Percentiles rank a stretch among this genome's conserved stretches.
phyloP scores from a whole-genome alignment of 768 basidiomycete species.

The Dentipellis fragilis region DNA sequence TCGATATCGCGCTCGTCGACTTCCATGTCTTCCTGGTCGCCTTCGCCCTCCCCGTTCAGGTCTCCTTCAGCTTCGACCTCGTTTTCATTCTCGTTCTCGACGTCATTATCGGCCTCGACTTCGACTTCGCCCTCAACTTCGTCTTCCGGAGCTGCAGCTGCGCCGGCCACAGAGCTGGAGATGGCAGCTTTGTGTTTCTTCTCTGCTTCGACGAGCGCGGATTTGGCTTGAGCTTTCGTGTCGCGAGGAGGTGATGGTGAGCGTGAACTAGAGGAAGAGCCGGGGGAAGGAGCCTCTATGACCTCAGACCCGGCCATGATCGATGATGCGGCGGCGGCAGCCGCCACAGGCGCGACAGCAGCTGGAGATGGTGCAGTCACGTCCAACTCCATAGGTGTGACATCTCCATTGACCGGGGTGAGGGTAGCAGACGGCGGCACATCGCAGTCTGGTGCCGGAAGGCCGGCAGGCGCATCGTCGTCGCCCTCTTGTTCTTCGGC shows the following conservation, averaged over 20 bases:
- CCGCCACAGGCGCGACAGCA: conserved; percentile 18
- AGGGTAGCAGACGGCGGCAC: conserved; percentile 2
- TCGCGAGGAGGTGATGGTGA: conserved; percentile 1
- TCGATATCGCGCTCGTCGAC: conserved; percentile 29
- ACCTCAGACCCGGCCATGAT: conserved; percentile 37
- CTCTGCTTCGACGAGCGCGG: neutral
- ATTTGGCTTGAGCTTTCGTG: neutral
- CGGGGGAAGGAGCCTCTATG: conserved; percentile 28
- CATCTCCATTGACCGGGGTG: conserved; percentile 6
- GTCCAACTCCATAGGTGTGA: conserved; percentile 1
- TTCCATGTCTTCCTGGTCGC: conserved; percentile 13
- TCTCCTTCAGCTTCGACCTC: conserved; percentile 14
- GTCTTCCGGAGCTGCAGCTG: neutral
- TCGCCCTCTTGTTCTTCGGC: conserved; percentile 19
- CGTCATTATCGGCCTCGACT: neutral
- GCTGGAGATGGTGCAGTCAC: conserved; percentile 1
- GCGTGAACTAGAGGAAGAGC: conserved; percentile 27
- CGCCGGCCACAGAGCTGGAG: neutral
- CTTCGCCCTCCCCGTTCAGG: conserved; percentile 7
- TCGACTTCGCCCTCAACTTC: neutral
- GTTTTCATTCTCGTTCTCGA: conserved; percentile 3
- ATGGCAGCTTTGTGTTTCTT: neutral
- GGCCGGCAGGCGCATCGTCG: conserved; percentile 13
- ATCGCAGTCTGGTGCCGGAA: conserved; percentile 6
- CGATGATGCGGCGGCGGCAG: conserved; percentile 34